Conservation (phyloP, 2,329 filamentous ascomycete species). For the Metarhizium anisopliae region DNA sequence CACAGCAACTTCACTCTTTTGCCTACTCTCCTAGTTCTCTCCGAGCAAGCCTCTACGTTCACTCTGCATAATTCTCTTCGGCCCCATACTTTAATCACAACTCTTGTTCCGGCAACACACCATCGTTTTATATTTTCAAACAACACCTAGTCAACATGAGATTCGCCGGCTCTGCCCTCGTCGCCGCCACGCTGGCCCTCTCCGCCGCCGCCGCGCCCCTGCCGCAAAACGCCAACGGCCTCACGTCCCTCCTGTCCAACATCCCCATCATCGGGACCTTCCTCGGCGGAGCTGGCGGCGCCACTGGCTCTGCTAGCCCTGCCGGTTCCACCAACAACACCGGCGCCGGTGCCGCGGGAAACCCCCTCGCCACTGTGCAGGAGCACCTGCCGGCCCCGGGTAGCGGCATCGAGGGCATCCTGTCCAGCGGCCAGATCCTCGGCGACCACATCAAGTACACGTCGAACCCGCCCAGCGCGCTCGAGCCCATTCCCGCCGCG, state of each 20-base stretch:
- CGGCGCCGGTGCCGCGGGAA: neutral
- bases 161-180: neutral
- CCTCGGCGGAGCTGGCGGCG: neutral
- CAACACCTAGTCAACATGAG: slow-evolving; percentile 2
- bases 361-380: neutral
- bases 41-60: no score
- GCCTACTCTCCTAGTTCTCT: no score
- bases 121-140: neutral
- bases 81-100: neutral
- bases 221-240: neutral
- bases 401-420: neutral
- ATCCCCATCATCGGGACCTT: neutral
- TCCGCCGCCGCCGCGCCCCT: neutral
- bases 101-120: neutral
- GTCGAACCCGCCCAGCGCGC: neutral
- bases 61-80: neutral
- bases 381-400: neutral
- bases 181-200: neutral
- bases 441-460: slow-evolving; percentile 1
- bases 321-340: no score
- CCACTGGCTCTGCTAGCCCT: neutral
- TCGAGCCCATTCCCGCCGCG: neutral
- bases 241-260: neutral
- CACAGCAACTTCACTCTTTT: no score
- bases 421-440: neutral